Evolutionary conservation across 495 filamentous ascomycete species (phyloP).

Genomic region (Neohortaea acidophila): DNA sequence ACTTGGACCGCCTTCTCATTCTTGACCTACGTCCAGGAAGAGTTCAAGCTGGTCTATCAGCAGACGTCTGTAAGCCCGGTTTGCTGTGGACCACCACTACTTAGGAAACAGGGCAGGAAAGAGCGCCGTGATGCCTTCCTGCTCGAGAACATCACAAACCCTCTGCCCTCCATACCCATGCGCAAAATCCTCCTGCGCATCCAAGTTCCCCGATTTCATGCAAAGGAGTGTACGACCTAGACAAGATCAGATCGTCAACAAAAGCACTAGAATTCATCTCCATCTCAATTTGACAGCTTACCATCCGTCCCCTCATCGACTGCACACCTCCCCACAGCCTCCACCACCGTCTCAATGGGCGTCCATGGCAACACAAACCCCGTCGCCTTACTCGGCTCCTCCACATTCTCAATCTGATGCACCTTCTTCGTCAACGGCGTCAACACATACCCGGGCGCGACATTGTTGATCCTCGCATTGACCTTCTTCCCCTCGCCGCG

Average conservation of each 20-base stretch:
- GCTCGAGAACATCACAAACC: conserved; percentile 1
- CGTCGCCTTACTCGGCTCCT: conserved; percentile 1
- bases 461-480: conserved; percentile 13
- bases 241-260: background rate
- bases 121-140: background rate
- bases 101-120: background rate
- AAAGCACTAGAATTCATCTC: background rate
- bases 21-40: too few species aligned
- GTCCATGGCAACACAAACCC: conserved; percentile 12
- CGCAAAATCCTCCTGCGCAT: conserved; percentile 12
- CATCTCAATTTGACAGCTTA: background rate
- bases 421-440: conserved; percentile 15
- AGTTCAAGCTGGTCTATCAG: too few species aligned
- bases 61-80: too few species aligned
- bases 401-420: conserved; percentile 1
- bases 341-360: conserved; percentile 16
- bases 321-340: conserved; percentile 8
- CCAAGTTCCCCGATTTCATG: conserved; percentile 5
- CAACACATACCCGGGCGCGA: conserved; percentile 18
- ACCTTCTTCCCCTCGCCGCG: conserved; percentile 4
- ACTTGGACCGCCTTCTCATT: too few species aligned
- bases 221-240: conserved; percentile 5
- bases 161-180: conserved; percentile 11
- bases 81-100: too few species aligned
- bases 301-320: conserved; percentile 8